A percentile compares a stretch with the other conserved stretches of the same genome.
Conservation (phyloP, 2,329 filamentous ascomycete genomes). For the Plectosphaerella cucumerina region DNA sequence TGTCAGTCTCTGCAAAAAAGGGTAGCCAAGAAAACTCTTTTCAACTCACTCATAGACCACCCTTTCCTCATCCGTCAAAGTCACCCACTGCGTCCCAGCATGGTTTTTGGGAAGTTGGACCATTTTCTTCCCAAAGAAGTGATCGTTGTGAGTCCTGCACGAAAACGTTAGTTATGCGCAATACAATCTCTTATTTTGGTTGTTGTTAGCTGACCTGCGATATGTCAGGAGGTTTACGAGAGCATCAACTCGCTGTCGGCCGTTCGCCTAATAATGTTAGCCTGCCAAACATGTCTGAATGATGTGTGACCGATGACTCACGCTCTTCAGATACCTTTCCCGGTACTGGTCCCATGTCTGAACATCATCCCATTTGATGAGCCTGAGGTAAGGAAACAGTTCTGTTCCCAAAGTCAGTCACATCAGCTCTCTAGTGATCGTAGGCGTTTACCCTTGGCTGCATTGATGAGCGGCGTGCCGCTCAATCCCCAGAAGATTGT, state of each 20-base stretch:
- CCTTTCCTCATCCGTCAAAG: conserved; percentile 19
- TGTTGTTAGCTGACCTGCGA: conserved; percentile 6
- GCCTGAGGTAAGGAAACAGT: conserved; percentile 28
- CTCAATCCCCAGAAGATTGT: conserved; percentile 29
- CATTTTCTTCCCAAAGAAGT: conserved; percentile 20
- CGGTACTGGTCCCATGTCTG: conserved; percentile 7
- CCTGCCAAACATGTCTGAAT: background rate
- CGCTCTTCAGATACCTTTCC: conserved; percentile 11
- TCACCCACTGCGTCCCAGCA: conserved; percentile 15
- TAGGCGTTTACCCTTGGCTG: conserved; percentile 19
- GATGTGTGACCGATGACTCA: background rate
- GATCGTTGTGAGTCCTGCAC: conserved; percentile 19
- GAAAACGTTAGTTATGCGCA: too few species aligned
- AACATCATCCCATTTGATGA: conserved; percentile 18
- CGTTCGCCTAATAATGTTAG: background rate
- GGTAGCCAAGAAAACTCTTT: background rate
- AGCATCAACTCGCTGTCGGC: conserved; percentile 2
- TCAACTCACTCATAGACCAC: conserved; percentile 18
- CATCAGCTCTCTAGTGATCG: background rate
- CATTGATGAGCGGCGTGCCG: conserved; percentile 31
- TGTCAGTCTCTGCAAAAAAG: background rate
- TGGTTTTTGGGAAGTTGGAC: conserved; percentile 16
- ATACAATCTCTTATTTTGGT: background rate
- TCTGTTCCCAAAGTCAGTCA: conserved; percentile 22
- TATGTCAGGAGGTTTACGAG: conserved; percentile 7